These are phyloP conservation scores for Hanseniaspora guilliermondii DNA, from an alignment of 805 yeast genomes.

Conservation along the genomic window DNA sequence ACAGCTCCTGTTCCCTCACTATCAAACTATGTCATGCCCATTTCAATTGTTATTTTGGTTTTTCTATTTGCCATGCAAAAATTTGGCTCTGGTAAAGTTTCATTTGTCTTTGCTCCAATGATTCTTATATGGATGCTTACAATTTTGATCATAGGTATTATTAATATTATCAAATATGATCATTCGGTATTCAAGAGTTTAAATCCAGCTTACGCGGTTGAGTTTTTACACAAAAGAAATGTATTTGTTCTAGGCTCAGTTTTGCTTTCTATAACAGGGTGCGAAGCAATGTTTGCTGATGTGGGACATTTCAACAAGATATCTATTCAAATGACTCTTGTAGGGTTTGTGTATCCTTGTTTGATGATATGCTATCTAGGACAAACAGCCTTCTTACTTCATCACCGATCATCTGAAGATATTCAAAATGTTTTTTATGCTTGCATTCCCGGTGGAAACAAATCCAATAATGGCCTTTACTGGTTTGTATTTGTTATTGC, in stretches of 20 bases:
- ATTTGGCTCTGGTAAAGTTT: conserved; percentile 39
- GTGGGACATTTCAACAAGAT: conserved; percentile 42
- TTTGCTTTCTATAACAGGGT: conserved; percentile 45
- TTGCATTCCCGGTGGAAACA: conserved; percentile 38
- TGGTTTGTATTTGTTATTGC: conserved; percentile 45
- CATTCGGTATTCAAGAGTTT: conserved; percentile 38
- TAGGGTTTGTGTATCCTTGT: conserved; percentile 39
- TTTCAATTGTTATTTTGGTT: conserved; percentile 38
- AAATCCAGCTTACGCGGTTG: conserved; percentile 41
- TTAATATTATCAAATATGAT: conserved; percentile 30
- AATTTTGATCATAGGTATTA: conserved; percentile 35
- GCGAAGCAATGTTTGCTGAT: conserved; percentile 56
- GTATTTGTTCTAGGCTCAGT: conserved; percentile 38
- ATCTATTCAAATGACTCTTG: conserved; percentile 38
- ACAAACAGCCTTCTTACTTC: conserved; percentile 40
- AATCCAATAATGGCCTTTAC: conserved; percentile 30
- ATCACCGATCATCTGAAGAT: conserved; percentile 28
- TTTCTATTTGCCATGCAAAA: conserved; percentile 36
- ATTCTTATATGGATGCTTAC: conserved; percentile 40
- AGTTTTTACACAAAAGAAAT: conserved; percentile 29
- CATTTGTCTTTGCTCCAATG: conserved; percentile 42
- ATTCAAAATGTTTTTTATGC: conserved; percentile 35
- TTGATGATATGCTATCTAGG: conserved; percentile 45
- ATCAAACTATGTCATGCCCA: conserved; percentile 32
- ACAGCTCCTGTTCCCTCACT: conserved; percentile 40